Evolutionary conservation across 768 basidiomycete species (phyloP), one percentile per base, ranked within the genome.

Genomic region (Imleria badia): DNA sequence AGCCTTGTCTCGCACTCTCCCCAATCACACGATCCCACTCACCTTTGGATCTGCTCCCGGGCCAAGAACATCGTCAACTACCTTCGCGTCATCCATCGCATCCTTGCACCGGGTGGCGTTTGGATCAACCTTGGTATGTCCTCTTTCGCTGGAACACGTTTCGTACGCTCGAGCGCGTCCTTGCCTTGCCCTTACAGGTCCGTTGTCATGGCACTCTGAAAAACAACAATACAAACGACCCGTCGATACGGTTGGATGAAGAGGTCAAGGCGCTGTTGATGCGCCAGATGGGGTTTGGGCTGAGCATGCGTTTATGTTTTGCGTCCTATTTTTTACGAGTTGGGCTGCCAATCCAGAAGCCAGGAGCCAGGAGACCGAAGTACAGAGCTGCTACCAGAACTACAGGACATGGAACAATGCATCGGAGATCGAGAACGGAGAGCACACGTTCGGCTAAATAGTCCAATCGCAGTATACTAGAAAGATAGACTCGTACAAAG

Each of bases 121-220:
- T 97, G 94, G 94, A 86, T 97, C 59, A 98, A 98, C 66, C 73
- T 94, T 10, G 90, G 56, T 62, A 39, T 9, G 46, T 51, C 2
- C 7, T 31, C 22, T 6, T n/a, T 23, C 29, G 19, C 35, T 14
- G 12, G 26, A 29, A 20, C 9, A 6, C 14, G 23, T 30, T 29
- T 17, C 29, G 3, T 42, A n/a, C n/a, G n/a, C n/a, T 35, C 7
- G n/a, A 30, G 9, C 22, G 8, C 15, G 5, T 0, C 12, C 5
- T n/a, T 13, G 17, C n/a, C 7, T 22, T 17, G 14, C 19, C 17
- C n/a, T 26, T 20, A 48, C 41, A 87, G 94, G 95, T 4, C 96
- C 96, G 0, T 74, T 96, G 1, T 73, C 97, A n/a, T 98, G 96
- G 95, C 96, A 98, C 68, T 98, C 86, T 71, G 95, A 95, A 98